Conservation (phyloP, 345 rosid species). For the Theobroma cacao region DNA sequence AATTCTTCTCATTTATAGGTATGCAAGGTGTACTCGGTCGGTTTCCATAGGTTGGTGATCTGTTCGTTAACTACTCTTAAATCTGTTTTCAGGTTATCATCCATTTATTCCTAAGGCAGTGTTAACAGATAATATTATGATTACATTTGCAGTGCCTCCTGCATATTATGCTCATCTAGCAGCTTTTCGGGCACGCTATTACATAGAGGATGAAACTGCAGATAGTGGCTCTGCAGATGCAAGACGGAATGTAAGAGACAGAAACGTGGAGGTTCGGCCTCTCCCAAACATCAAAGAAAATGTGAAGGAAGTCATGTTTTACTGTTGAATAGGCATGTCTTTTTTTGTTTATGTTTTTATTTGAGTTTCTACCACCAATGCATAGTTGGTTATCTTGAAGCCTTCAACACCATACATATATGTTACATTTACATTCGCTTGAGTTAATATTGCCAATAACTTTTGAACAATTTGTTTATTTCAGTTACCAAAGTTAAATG, state of each 20-base stretch:
- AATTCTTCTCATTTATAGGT: constrained; percentile 28
- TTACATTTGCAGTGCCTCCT: constrained; percentile 48
- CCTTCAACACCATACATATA: too few relatives aligned
- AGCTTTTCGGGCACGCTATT: constrained; percentile 43
- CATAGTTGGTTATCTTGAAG: neutral
- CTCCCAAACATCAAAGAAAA: constrained; percentile 42
- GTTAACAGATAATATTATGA: neutral
- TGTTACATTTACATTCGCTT: too few relatives aligned
- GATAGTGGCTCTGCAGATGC: constrained; percentile 19
- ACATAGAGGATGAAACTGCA: constrained; percentile 22
- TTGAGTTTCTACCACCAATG: neutral
- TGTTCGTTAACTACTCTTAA: neutral
- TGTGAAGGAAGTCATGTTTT: constrained; percentile 32
- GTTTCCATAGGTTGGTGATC: constrained; percentile 55
- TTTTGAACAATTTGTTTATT: neutral
- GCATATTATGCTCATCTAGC: constrained; percentile 47
- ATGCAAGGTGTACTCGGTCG: constrained; percentile 71
- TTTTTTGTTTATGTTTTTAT: too few relatives aligned
- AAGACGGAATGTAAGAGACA: neutral
- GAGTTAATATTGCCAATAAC: neutral
- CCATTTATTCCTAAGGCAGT: neutral
- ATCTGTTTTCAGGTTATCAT: neutral
- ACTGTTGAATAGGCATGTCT: neutral
- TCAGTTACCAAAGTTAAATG: neutral
- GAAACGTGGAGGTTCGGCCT: neutral